phyloP scores from a whole-genome alignment of 257 asterid genomes.

The Sherardia arvensis region DNA sequence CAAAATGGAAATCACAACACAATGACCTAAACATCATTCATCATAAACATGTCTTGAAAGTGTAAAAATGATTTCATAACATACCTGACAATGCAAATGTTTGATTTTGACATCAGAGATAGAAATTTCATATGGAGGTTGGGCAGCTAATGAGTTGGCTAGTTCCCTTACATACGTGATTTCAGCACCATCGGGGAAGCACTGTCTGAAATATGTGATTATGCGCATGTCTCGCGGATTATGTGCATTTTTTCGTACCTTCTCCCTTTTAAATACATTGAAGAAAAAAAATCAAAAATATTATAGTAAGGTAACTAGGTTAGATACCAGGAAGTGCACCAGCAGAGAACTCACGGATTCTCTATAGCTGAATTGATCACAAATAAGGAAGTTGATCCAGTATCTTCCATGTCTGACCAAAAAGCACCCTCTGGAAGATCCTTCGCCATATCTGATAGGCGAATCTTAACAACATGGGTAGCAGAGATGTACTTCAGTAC shows the following conservation, averaged over 20 bases:
- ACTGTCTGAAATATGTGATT: conserved; percentile 86
- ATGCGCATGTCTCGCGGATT: conserved; percentile 60
- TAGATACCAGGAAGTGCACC: not conserved
- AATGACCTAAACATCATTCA: not conserved
- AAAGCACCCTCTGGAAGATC: conserved; percentile 83
- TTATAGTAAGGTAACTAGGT: not conserved
- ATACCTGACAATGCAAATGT: conserved; percentile 83
- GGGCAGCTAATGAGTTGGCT: conserved; percentile 69
- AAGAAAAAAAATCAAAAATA: conserved; percentile 14
- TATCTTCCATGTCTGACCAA: conserved; percentile 55
- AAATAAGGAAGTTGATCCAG: conserved; percentile 30
- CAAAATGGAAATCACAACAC: not conserved
- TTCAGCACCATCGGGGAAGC: conserved; percentile 53
- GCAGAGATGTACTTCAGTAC: conserved; percentile 67
- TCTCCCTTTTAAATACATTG: conserved; percentile 34
- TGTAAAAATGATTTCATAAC: conserved; percentile 11
- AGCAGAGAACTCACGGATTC: conserved; percentile 56
- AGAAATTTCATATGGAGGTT: conserved; percentile 69
- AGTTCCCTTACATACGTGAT: conserved; percentile 72
- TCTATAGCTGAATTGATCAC: conserved; percentile 73
- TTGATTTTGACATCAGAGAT: conserved; percentile 53
- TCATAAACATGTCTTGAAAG: not conserved
- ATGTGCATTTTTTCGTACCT: conserved; percentile 54
- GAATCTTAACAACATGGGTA: conserved; percentile 74
- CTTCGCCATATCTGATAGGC: conserved; percentile 46